Percentiles rank a stretch among this genome's conserved stretches.
Evolutionary conservation across 441 rosid species (phyloP).

Genomic region (Hypseocharis bilobata): DNA sequence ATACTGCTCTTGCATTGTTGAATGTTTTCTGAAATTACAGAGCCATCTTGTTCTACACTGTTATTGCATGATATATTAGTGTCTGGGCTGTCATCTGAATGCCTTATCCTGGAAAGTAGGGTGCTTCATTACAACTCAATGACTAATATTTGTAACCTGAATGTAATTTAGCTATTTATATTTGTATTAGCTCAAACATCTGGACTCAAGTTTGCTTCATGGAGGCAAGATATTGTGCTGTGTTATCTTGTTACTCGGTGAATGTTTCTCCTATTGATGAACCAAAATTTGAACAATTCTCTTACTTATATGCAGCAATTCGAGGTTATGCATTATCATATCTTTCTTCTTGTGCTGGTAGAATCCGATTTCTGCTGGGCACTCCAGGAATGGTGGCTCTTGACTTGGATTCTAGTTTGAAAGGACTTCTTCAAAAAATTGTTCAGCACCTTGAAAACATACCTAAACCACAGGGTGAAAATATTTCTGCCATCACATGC

Average conservation of each 20-base stretch:
- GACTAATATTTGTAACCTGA: too few relatives aligned
- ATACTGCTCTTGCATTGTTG: too few relatives aligned
- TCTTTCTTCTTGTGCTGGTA: constrained; percentile 96
- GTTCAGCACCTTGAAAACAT: constrained; percentile 80
- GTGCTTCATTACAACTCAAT: too few relatives aligned
- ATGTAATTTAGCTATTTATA: not conserved
- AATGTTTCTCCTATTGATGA: constrained; percentile 13
- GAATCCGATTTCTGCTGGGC: constrained; percentile 84
- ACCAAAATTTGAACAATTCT: constrained; percentile 21
- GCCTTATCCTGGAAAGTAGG: too few relatives aligned
- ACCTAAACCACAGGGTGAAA: constrained; percentile 90
- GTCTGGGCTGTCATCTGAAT: too few relatives aligned
- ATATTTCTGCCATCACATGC: constrained; percentile 73
- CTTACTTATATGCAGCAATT: constrained; percentile 61
- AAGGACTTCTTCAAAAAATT: constrained; percentile 78
- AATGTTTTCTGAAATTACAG: too few relatives aligned
- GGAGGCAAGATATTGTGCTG: constrained; percentile 6
- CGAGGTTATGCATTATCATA: constrained; percentile 96
- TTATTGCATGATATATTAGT: too few relatives aligned
- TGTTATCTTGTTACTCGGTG: constrained; percentile 14
- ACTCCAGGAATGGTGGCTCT: constrained; percentile 99
- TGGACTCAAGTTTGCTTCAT: not conserved
- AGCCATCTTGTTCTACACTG: too few relatives aligned
- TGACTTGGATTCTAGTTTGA: constrained; percentile 78
- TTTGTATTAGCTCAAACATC: not conserved